A percentile compares a stretch with the other conserved stretches of the same genome.
Evolutionary conservation across 1,139 yeast species (phyloP).

Genomic region (Suhomyces panamericanus): DNA sequence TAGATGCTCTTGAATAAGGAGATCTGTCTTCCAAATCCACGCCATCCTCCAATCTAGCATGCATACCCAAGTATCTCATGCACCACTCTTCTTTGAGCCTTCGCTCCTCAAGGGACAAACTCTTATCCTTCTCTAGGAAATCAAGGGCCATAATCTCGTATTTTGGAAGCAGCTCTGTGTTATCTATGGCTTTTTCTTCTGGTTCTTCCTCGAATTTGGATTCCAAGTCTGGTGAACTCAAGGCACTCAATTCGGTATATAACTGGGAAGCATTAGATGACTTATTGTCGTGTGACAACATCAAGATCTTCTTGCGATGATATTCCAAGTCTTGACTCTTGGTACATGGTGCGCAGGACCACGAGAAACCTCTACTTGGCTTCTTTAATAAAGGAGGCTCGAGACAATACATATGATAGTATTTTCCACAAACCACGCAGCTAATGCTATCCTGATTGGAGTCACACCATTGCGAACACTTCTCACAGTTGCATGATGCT

Average conservation of each 20-base stretch:
- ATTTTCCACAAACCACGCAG: constrained; percentile 74
- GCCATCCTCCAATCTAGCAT: constrained; percentile 75
- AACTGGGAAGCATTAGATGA: constrained; percentile 41
- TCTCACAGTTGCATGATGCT: constrained; percentile 56
- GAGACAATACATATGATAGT: constrained; percentile 79
- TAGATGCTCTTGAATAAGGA: constrained; percentile 80
- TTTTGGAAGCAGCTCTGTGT: constrained; percentile 39
- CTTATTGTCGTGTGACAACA: constrained; percentile 48
- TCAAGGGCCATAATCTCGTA: constrained; percentile 62
- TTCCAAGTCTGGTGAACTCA: constrained; percentile 17
- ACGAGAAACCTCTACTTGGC: constrained; percentile 86
- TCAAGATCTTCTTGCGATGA: constrained; percentile 36
- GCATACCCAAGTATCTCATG: constrained; percentile 76
- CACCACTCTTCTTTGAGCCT: constrained; percentile 72
- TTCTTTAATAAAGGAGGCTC: constrained; percentile 80
- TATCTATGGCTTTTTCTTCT: constrained; percentile 11
- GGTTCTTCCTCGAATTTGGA: constrained; percentile 6
- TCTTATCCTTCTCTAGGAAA: constrained; percentile 48
- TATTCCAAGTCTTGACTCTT: constrained; percentile 45
- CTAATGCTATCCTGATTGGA: constrained; percentile 70
- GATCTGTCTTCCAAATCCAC: constrained; percentile 73
- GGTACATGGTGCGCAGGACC: constrained; percentile 88
- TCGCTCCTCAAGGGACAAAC: constrained; percentile 45
- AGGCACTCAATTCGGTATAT: constrained; percentile 25
- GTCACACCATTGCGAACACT: constrained; percentile 80